Evolutionary conservation across 371 early-diverging fungal species (phyloP).

Genomic region (Apophysomyces ossiformis): DNA sequence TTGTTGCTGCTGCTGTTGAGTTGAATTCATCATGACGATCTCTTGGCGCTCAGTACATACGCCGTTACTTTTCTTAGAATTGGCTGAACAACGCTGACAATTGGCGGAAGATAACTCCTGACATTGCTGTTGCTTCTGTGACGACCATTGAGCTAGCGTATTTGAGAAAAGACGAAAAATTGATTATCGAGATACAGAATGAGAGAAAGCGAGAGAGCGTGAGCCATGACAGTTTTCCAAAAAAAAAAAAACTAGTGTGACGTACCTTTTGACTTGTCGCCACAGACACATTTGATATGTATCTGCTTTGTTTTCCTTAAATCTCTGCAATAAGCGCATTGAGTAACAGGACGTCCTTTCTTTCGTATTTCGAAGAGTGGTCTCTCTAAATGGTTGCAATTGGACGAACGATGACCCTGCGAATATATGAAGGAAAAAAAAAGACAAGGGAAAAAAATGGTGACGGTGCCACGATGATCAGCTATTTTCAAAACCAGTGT

Average conservation of each 20-base stretch:
- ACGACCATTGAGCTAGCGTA: not conserved
- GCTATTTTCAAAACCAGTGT: slow-evolving; percentile 7
- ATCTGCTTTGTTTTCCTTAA: slow-evolving; percentile 34
- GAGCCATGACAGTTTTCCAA: not conserved
- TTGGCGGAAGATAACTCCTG: not conserved
- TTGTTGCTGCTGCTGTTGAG: no score
- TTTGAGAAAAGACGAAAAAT: not conserved
- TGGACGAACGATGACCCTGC: slow-evolving; percentile 27
- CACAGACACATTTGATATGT: slow-evolving; percentile 35
- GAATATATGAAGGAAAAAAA: not conserved
- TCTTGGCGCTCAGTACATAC: no score
- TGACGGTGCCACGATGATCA: slow-evolving; percentile 5
- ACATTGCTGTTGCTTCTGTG: not conserved
- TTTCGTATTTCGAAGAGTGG: slow-evolving; percentile 25
- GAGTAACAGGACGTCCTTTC: slow-evolving; percentile 35
- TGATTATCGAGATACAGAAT: not conserved
- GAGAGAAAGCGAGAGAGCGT: not conserved
- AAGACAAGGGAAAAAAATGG: no score
- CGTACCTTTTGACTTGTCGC: slow-evolving; percentile 9
- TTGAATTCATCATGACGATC: no score
- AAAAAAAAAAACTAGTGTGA: not conserved
- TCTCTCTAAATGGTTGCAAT: slow-evolving; percentile 23
- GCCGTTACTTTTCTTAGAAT: not conserved
- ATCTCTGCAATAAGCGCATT: slow-evolving; percentile 34
- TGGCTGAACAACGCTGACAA: not conserved